A percentile compares a stretch with the other conserved stretches of the same genome.
These are phyloP conservation scores for Erysimum cheiri DNA, from an alignment of 441 rosid genomes.

Conservation along the genomic window DNA sequence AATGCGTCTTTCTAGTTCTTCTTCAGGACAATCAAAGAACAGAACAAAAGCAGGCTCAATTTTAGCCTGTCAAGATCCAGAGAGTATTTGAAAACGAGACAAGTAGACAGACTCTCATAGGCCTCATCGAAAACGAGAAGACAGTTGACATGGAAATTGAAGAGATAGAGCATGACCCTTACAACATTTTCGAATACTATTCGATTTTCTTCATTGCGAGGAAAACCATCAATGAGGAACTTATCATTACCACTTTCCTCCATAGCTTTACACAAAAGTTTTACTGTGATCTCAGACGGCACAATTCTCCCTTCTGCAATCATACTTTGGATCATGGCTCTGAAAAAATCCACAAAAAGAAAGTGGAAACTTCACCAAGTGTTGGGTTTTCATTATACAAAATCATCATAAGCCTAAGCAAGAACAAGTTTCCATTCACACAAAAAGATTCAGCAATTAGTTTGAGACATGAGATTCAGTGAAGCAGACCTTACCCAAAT, in stretches of 20 bases:
- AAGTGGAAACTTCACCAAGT: background rate
- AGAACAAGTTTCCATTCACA: background rate
- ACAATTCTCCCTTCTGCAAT: constrained; percentile 90
- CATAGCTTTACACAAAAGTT: constrained; percentile 86
- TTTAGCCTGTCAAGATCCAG: constrained; percentile 57
- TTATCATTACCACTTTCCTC: constrained; percentile 72
- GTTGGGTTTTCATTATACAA: background rate
- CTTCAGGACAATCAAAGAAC: constrained; percentile 80
- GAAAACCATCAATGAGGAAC: constrained; percentile 93
- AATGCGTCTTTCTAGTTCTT: constrained; percentile 83
- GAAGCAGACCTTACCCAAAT: constrained; percentile 63
- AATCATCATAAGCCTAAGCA: background rate
- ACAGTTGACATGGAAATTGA: background rate
- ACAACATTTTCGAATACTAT: constrained; percentile 86
- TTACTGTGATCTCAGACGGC: constrained; percentile 90
- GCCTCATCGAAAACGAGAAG: constrained; percentile 5
- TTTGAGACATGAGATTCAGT: constrained; percentile 3
- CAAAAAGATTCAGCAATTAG: background rate
- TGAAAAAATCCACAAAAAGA: constrained; percentile 41
- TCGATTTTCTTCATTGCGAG: constrained; percentile 91
- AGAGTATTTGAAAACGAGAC: background rate
- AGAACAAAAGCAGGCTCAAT: constrained; percentile 76
- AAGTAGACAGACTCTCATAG: background rate
- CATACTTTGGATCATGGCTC: constrained; percentile 87
- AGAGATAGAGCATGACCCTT: constrained; percentile 44